A percentile compares a stretch with the other conserved stretches of the same genome.
Evolutionary conservation across 2,329 filamentous ascomycete species (phyloP).

Genomic region (Talaromyces sp.): DNA sequence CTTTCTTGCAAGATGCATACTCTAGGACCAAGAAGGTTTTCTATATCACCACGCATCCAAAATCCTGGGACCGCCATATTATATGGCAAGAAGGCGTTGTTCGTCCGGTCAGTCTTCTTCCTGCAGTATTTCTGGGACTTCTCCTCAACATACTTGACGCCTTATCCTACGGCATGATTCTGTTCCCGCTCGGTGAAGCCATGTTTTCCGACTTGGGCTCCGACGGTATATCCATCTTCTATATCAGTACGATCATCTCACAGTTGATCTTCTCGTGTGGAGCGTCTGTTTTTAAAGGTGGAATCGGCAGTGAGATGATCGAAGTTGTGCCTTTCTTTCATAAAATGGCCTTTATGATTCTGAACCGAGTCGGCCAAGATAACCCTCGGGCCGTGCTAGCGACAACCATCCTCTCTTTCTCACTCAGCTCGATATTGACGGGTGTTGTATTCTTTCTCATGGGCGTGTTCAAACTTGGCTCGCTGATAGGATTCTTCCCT

Average conservation of each 20-base stretch:
- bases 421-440: constrained; percentile 85
- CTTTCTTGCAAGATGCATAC: constrained; percentile 20
- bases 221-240: constrained; percentile 97
- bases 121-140: constrained; percentile 82
- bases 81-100: constrained; percentile 66
- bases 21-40: constrained; percentile 26
- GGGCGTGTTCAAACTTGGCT: constrained; percentile 82
- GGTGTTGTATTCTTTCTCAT: constrained; percentile 89
- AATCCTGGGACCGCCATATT: constrained; percentile 67
- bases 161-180: constrained; percentile 92
- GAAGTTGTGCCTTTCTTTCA: constrained; percentile 99
- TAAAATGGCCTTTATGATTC: constrained; percentile 92
- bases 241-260: constrained; percentile 93
- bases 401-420: constrained; percentile 89
- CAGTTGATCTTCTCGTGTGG: constrained; percentile 84
- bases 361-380: constrained; percentile 72
- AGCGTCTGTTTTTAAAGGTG: constrained; percentile 84
- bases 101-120: constrained; percentile 69
- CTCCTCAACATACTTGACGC: constrained; percentile 93
- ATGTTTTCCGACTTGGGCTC: constrained; percentile 83
- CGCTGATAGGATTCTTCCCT: constrained; percentile 94
- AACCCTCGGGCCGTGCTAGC: constrained; percentile 84
- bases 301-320: constrained; percentile 94
- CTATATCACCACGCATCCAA: constrained; percentile 55
- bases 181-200: constrained; percentile 86